phyloP scores from a whole-genome alignment of 257 asterid genomes.

The Gynochthodes officinalis region DNA sequence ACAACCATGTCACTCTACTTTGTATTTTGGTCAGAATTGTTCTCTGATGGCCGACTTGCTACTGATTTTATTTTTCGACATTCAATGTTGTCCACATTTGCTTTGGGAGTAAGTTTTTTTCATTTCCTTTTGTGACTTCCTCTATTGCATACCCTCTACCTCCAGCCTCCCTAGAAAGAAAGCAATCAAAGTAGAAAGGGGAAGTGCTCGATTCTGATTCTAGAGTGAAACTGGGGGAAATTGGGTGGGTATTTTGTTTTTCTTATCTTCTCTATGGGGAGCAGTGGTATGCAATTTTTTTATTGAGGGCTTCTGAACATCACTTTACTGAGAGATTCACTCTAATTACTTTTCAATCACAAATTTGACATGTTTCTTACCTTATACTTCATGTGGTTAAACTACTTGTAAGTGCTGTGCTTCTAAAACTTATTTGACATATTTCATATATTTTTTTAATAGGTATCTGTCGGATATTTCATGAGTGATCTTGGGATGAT shows the following conservation, averaged over 20 bases:
- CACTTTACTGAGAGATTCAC: neutral
- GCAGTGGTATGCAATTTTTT: neutral
- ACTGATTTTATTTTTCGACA: constrained; percentile 49
- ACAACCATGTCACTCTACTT: constrained; percentile 54
- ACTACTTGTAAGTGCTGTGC: neutral
- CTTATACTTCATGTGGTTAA: neutral
- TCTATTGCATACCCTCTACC: neutral
- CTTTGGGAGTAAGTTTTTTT: constrained; percentile 63
- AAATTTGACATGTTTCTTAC: neutral
- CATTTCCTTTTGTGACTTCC: neutral
- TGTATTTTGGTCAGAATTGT: constrained; percentile 60
- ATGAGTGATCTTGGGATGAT: constrained; percentile 75
- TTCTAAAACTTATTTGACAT: neutral
- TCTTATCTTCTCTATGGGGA: neutral
- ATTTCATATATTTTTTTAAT: constrained; percentile 18
- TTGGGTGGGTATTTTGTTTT: neutral
- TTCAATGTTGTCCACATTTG: constrained; percentile 50
- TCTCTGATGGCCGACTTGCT: constrained; percentile 29
- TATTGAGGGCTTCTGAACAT: neutral
- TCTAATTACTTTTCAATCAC: neutral
- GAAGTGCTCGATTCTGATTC: neutral
- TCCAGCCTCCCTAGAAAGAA: neutral
- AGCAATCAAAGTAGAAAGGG: too few species aligned
- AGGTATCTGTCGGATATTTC: constrained; percentile 82
- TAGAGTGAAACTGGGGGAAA: neutral